Base-by-base conservation (phyloP, 2,329 filamentous ascomycete genomes). In the Aspergillus nomiae region DNA sequence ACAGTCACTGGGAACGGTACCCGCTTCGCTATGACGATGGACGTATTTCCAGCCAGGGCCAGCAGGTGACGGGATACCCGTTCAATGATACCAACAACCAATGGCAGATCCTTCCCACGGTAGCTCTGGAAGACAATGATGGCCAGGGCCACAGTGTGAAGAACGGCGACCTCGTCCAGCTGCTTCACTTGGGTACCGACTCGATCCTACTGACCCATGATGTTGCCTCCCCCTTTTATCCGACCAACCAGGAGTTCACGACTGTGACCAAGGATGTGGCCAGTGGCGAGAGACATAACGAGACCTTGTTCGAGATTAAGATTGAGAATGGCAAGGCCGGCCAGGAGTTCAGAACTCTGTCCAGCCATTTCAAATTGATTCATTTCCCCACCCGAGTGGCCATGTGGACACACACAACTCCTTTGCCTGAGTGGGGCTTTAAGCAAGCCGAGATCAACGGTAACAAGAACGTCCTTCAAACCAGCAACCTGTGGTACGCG, bases 401-500 rank as follows among this genome's bases (percentile, higher is more conserved):
- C 68, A 96, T 99, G 94, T 99, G 95, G 95, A 99, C 95, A 32
- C 94, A 98, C 78, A 91, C 91, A 41, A 95, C 89, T 63, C 92
- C 95, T 56, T 87, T 99, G n/a, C 95, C 95, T 5, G 95, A 99
- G 4, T 99, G 95, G 95, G 95, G 86, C 30, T 94, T 91, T 83
- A 95, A 96, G 78, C 95, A 99, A 79, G 94, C 96, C 74, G 95
- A 99, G 78, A 97, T 99, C 83, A 99, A 99, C 78, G 95, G 95
- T 64, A 99, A 99, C 85, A 99, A 99, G 87, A 96, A 97, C 76
- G 83, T 96, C 59, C 84, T 89, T 32, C 91, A 94, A 66, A 89
- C 90, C 75, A 97, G 92, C 77, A 99, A 99, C 77, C 85, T 97
- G 65, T 99, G 95, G 95, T 90, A 91, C 70, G 90, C 94, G 16